A percentile compares a stretch with the other conserved stretches of the same genome.
Conservation (phyloP, 73 alveolate genomes). For the Breviolum minutum region DNA sequence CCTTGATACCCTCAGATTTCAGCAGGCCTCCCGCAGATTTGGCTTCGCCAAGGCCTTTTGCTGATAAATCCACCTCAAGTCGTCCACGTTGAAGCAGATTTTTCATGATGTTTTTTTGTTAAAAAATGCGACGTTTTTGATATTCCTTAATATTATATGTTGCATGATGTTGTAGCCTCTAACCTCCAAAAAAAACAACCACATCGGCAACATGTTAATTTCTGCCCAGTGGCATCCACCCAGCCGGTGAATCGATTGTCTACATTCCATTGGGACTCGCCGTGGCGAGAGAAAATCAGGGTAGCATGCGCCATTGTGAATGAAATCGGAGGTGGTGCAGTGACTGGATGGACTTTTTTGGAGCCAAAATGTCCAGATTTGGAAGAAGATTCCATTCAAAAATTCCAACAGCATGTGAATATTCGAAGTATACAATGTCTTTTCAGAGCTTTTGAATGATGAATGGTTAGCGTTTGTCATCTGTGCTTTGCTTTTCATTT, state of each 20-base stretch:
- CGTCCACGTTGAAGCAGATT: neutral
- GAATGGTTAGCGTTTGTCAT: too few species aligned
- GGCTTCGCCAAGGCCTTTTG: constrained; percentile 92
- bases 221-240: constrained; percentile 98
- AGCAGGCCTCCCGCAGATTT: constrained; percentile 64
- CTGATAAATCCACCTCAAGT: constrained; percentile 81
- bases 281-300: constrained; percentile 98
- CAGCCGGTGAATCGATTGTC: constrained; percentile 99
- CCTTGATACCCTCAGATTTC: constrained; percentile 52
- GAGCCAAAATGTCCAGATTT: neutral
- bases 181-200: neutral
- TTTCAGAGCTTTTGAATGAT: too few species aligned
- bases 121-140: neutral
- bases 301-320: constrained; percentile 88
- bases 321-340: neutral
- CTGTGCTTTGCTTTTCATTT: too few species aligned
- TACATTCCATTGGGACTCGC: constrained; percentile 99
- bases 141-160: too few species aligned
- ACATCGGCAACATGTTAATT: too few species aligned
- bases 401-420: too few species aligned
- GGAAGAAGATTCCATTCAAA: neutral
- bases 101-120: neutral
- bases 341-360: neutral
- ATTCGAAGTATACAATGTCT: too few species aligned
- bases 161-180: neutral